Evolutionary conservation across 2,329 filamentous ascomycete species (phyloP).

Genomic region (Aspergillus awamori): DNA sequence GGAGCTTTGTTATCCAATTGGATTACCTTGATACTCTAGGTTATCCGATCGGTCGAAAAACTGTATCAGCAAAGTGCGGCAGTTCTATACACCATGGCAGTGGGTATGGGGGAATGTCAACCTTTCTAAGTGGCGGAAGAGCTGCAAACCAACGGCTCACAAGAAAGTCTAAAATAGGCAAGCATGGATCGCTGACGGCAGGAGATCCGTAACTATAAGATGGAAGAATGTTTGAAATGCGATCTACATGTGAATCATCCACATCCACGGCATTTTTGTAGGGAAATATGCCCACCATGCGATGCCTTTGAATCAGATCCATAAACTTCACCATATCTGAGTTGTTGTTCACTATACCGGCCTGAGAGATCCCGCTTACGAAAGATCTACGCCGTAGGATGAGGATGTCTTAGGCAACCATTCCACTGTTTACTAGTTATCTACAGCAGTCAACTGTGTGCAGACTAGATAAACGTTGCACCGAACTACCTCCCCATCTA

Average conservation of each 20-base stretch:
- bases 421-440: neutral
- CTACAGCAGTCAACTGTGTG: no score
- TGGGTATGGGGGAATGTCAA: neutral
- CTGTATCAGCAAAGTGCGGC: neutral
- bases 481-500: neutral
- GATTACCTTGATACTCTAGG: no score
- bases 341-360: no score
- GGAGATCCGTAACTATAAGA: no score
- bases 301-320: no score
- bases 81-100: neutral
- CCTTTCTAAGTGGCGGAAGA: neutral
- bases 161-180: neutral
- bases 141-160: neutral
- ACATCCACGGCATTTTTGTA: neutral
- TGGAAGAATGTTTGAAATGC: neutral
- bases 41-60: no score
- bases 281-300: no score
- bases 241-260: neutral
- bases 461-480: no score
- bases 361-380: neutral
- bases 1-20: no score
- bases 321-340: no score
- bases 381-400: neutral
- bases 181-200: no score
- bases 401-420: neutral